A percentile compares a stretch with the other conserved stretches of the same genome.
phyloP scores from a whole-genome alignment of 2,329 filamentous ascomycete species.

The Colletotrichum sp. region DNA sequence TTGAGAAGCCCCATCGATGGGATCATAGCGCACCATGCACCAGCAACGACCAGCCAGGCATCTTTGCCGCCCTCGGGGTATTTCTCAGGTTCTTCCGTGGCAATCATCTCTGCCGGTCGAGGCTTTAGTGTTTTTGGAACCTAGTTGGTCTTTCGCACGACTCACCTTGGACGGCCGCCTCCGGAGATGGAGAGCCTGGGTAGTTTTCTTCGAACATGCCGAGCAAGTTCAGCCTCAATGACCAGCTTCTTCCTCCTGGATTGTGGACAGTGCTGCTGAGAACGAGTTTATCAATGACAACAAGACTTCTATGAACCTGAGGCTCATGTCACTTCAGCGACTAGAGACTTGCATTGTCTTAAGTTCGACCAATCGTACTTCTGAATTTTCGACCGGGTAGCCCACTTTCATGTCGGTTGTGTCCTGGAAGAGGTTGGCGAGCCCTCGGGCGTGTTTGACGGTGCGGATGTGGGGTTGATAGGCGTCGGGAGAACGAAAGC shows the following conservation, averaged over 20 bases:
- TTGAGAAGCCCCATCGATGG: slow-evolving; percentile 72
- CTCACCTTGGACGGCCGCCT: neutral
- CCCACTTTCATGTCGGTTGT: neutral
- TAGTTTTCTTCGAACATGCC: neutral
- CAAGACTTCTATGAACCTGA: neutral
- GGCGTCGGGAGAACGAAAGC: neutral
- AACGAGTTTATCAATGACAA: neutral
- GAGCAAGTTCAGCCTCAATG: neutral
- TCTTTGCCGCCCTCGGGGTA: slow-evolving; percentile 74
- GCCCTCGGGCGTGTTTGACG: neutral
- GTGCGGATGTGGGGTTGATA: neutral
- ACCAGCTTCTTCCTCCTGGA: neutral
- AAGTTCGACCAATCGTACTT: neutral
- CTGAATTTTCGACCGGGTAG: neutral
- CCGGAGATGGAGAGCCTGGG: neutral
- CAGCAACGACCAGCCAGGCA: slow-evolving; percentile 76
- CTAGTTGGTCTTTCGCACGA: neutral
- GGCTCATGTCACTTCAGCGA: neutral
- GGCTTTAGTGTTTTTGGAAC: neutral
- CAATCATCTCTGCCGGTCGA: neutral
- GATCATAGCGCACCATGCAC: slow-evolving; percentile 70
- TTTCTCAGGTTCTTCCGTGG: neutral
- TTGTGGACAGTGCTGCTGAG: neutral
- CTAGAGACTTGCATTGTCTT: neutral
- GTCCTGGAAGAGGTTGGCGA: neutral